A percentile compares a stretch with the other conserved stretches of the same genome.
Evolutionary conservation across 1,284 basidiomycete genomes (phyloP).

Genomic region (Sphaerobolus stellatus): DNA sequence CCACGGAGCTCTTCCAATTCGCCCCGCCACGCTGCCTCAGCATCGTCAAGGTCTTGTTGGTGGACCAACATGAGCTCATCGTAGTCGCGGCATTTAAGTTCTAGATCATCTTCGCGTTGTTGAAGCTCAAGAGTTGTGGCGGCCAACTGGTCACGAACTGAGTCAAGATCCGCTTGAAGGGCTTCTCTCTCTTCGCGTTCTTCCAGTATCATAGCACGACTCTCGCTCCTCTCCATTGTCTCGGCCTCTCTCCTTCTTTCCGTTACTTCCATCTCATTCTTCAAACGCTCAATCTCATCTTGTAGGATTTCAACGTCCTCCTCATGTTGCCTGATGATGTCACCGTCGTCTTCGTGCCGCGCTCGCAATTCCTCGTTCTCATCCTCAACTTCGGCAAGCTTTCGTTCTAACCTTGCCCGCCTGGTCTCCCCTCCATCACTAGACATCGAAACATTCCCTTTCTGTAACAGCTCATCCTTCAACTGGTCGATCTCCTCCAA

Average conservation of each 20-base stretch:
- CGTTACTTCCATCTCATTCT: constrained; percentile 68
- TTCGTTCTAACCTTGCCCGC: constrained; percentile 41
- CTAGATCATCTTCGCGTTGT: constrained; percentile 80
- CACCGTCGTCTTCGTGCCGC: constrained; percentile 59
- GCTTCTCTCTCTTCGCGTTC: constrained; percentile 69
- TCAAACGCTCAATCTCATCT: constrained; percentile 62
- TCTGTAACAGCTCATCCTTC: constrained; percentile 58
- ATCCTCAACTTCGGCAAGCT: constrained; percentile 59
- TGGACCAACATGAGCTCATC: constrained; percentile 69
- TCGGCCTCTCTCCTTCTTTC: constrained; percentile 61
- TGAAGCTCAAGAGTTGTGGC: constrained; percentile 78
- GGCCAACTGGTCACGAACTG: constrained; percentile 70
- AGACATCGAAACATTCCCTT: constrained; percentile 41
- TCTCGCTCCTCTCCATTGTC: constrained; percentile 64
- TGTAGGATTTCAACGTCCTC: constrained; percentile 71
- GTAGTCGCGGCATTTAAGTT: constrained; percentile 68
- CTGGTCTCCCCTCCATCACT: constrained; percentile 37
- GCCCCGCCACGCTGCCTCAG: constrained; percentile 76
- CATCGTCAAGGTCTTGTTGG: constrained; percentile 60
- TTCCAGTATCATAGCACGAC: constrained; percentile 65
- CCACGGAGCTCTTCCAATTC: constrained; percentile 71
- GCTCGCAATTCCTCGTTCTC: constrained; percentile 63
- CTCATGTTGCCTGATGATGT: constrained; percentile 53
- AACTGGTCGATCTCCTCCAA: constrained; percentile 71
- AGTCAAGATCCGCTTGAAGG: constrained; percentile 71